These are phyloP conservation scores for Papiliotrema laurentii DNA, from an alignment of 1,284 basidiomycete species.

Conservation along the genomic window DNA sequence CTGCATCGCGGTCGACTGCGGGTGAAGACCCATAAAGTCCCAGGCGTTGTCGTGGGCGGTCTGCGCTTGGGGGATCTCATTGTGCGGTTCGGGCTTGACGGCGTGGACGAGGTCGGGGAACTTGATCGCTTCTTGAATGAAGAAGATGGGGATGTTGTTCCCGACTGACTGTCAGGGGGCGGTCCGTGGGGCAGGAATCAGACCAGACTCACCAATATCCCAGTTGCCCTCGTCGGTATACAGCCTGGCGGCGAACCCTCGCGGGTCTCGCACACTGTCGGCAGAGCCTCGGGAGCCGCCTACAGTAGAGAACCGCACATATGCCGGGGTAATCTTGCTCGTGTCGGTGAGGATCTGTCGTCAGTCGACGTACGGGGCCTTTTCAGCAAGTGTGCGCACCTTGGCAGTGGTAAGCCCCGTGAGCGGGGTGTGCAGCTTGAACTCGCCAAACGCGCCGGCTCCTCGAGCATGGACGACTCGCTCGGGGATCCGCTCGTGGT, in stretches of 20 bases:
- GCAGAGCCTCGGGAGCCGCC: conserved; percentile 70
- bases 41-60: conserved; percentile 67
- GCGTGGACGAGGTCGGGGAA: conserved; percentile 79
- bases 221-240: conserved; percentile 76
- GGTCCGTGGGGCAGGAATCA: no score
- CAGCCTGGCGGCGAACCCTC: conserved; percentile 76
- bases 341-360: conserved; percentile 68
- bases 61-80: conserved; percentile 56
- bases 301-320: conserved; percentile 77
- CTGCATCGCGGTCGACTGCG: conserved; percentile 63
- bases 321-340: conserved; percentile 64
- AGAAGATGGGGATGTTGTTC: conserved; percentile 66
- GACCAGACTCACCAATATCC: no score
- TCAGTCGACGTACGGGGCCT: background rate
- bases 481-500: conserved; percentile 82
- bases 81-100: conserved; percentile 60
- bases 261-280: conserved; percentile 61
- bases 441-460: conserved; percentile 73
- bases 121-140: conserved; percentile 75
- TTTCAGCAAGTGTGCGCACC: conserved; percentile 10
- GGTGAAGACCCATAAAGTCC: conserved; percentile 61
- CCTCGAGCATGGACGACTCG: conserved; percentile 68
- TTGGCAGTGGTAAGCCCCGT: conserved; percentile 36
- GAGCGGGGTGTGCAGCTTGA: conserved; percentile 63
- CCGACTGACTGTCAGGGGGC: no score